Evolutionary conservation across 1,284 basidiomycete species (phyloP).

Genomic region (Cutaneotrichosporon sp.): DNA sequence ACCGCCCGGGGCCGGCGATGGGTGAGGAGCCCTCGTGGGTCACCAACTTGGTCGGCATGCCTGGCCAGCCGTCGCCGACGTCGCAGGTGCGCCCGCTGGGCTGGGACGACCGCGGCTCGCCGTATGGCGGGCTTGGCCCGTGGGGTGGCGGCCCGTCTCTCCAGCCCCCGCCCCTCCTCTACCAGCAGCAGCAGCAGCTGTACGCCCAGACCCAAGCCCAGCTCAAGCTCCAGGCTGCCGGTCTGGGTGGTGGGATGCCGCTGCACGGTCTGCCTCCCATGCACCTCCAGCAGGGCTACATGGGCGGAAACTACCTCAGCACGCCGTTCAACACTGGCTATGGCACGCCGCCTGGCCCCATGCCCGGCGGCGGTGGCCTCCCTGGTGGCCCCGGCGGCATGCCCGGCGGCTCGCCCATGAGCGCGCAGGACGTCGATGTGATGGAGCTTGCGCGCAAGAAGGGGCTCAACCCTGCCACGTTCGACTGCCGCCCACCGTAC

Average conservation of each 20-base stretch:
- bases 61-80: slow-evolving; percentile 36
- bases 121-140: slow-evolving; percentile 6
- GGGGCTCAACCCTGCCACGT: slow-evolving; percentile 85
- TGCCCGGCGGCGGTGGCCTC: background rate
- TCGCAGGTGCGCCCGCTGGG: slow-evolving; percentile 17
- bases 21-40: slow-evolving; percentile 50
- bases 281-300: slow-evolving; percentile 18
- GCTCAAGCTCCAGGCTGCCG: slow-evolving; percentile 23
- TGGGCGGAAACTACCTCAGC: slow-evolving; percentile 19
- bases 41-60: slow-evolving; percentile 45
- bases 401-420: slow-evolving; percentile 12
- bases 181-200: slow-evolving; percentile 32
- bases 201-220: slow-evolving; percentile 20
- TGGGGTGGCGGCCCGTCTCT: slow-evolving; percentile 16
- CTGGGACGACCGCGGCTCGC: slow-evolving; percentile 22
- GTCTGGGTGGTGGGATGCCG: slow-evolving; percentile 16
- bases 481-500: slow-evolving; percentile 73
- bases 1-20: slow-evolving; percentile 7
- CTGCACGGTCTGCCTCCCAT: slow-evolving; percentile 16
- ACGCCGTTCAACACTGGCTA: slow-evolving; percentile 26
- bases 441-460: slow-evolving; percentile 79
- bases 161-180: slow-evolving; percentile 20
- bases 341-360: slow-evolving; percentile 9
- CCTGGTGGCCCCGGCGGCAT: background rate
- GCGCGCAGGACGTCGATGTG: slow-evolving; percentile 64